Percentiles rank a stretch among this genome's conserved stretches.
These are phyloP conservation scores for Quercus berberidifolia DNA, from an alignment of 306 rosid species.

Conservation along the genomic window DNA sequence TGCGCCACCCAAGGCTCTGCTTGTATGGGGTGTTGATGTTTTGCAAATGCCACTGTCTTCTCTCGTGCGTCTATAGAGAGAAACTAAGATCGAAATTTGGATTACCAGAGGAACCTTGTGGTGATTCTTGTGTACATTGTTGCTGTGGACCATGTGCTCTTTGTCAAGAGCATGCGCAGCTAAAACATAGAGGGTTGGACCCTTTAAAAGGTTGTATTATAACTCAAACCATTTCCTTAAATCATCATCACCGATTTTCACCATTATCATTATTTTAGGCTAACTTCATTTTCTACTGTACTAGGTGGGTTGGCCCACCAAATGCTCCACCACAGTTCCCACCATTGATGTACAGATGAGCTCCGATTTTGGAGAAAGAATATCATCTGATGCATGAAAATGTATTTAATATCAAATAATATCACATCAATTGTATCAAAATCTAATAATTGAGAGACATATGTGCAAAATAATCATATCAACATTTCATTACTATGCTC, in stretches of 20 bases:
- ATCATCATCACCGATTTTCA: neutral
- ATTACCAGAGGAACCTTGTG: slow-evolving; percentile 36
- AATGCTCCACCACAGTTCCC: slow-evolving; percentile 25
- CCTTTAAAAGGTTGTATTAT: slow-evolving; percentile 29
- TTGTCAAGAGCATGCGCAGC: slow-evolving; percentile 44
- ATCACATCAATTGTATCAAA: no score
- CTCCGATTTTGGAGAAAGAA: neutral
- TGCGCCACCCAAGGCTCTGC: slow-evolving; percentile 32
- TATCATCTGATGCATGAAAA: neutral
- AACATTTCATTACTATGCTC: no score
- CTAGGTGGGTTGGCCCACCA: slow-evolving; percentile 37
- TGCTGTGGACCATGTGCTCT: slow-evolving; percentile 32
- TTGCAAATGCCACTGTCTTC: slow-evolving; percentile 27
- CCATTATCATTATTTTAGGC: neutral
- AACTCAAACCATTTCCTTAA: no score
- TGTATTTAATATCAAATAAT: no score
- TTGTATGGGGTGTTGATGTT: slow-evolving; percentile 34
- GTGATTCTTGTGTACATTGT: slow-evolving; percentile 37
- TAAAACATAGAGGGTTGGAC: slow-evolving; percentile 36
- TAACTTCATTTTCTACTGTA: neutral
- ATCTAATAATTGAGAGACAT: no score
- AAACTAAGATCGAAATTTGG: slow-evolving; percentile 28
- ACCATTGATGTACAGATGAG: neutral
- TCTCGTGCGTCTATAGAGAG: slow-evolving; percentile 38
- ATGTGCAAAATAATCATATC: no score